phyloP scores from a whole-genome alignment of 108 stramenopile genomes.

The Seminavis robusta region DNA sequence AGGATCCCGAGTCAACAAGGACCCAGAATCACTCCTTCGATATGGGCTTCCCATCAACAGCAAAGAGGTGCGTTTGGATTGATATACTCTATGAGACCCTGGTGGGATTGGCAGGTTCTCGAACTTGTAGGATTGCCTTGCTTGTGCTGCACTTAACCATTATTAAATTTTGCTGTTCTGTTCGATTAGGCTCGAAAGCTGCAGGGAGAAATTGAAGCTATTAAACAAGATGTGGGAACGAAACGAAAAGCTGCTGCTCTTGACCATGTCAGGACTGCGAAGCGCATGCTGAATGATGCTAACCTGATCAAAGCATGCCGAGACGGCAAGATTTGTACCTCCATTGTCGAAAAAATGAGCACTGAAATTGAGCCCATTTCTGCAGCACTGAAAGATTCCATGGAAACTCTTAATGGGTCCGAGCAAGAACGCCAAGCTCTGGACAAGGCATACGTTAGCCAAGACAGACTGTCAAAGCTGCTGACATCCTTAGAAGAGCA shows the following conservation, averaged over 20 bases:
- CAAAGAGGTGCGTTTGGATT: conserved; percentile 68
- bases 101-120: not conserved
- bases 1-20: conserved; percentile 91
- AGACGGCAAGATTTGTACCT: conserved; percentile 43
- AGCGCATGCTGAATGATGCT: conserved; percentile 51
- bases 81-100: not conserved
- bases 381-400: conserved; percentile 47
- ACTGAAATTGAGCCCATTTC: conserved; percentile 52
- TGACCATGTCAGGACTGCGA: conserved; percentile 80
- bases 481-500: conserved; percentile 83
- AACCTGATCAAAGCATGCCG: conserved; percentile 70
- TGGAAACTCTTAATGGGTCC: conserved; percentile 63
- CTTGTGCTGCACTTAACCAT: not conserved
- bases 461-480: conserved; percentile 52
- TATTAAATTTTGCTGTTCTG: not conserved
- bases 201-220: conserved; percentile 76
- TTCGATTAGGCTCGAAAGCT: conserved; percentile 66
- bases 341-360: conserved; percentile 43
- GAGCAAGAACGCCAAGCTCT: conserved; percentile 82
- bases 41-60: conserved; percentile 88
- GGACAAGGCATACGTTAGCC: conserved; percentile 77
- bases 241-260: conserved; percentile 84
- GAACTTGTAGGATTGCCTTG: not conserved
- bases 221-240: conserved; percentile 69
- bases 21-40: conserved; percentile 84